These are phyloP conservation scores for Luffa acutangula DNA, from an alignment of 306 rosid genomes.

Conservation along the genomic window DNA sequence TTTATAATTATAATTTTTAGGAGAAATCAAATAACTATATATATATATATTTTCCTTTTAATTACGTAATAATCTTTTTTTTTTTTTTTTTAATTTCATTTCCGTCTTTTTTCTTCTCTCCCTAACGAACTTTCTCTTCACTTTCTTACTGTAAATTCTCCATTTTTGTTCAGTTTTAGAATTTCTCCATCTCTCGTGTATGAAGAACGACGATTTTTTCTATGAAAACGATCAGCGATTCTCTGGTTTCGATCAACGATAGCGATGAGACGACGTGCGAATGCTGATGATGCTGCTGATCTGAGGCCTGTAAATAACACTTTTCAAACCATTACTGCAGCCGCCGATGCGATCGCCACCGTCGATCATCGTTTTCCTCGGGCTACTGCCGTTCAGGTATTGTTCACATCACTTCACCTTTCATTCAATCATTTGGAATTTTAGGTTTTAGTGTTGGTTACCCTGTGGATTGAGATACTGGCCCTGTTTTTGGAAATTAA, in stretches of 20 bases:
- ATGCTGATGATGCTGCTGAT: slow-evolving; percentile 26
- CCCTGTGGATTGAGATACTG: not conserved
- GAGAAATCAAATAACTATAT: not conserved
- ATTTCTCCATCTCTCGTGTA: not conserved
- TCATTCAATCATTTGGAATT: not conserved
- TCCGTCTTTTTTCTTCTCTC: not conserved
- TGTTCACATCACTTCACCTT: not conserved
- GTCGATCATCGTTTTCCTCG: slow-evolving; percentile 52
- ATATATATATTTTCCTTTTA: too few relatives aligned
- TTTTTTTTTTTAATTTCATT: not conserved
- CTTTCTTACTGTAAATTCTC: slow-evolving; percentile 20
- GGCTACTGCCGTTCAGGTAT: slow-evolving; percentile 47
- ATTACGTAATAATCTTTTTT: not conserved
- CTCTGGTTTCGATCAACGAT: not conserved
- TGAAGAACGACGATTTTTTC: not conserved
- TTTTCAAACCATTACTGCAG: slow-evolving; percentile 81
- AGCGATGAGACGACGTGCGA: slow-evolving; percentile 36
- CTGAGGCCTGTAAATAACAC: slow-evolving; percentile 34
- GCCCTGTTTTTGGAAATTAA: not conserved
- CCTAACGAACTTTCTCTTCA: slow-evolving; percentile 5
- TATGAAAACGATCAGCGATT: not conserved
- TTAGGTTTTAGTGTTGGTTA: not conserved
- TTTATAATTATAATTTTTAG: not conserved
- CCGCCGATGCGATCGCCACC: slow-evolving; percentile 73
- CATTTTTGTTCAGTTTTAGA: not conserved